A percentile compares a stretch with the other conserved stretches of the same genome.
These are phyloP conservation scores for Pseudocercospora fuligena DNA, from an alignment of 2,329 filamentous ascomycete species.

Conservation along the genomic window DNA sequence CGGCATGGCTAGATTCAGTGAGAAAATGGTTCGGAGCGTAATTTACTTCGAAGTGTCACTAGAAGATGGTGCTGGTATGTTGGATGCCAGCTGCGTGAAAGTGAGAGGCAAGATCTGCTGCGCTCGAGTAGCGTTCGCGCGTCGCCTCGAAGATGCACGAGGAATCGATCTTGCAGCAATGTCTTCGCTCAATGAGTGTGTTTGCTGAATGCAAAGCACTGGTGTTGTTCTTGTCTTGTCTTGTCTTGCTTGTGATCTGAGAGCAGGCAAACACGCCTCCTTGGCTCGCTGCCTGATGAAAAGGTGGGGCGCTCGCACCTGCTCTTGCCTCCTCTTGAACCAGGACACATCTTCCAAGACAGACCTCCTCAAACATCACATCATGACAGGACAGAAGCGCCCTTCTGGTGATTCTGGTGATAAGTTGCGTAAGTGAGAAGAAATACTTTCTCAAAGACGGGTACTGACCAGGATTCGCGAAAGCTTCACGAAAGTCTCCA, in stretches of 20 bases:
- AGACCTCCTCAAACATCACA: not conserved
- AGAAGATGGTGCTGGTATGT: not conserved
- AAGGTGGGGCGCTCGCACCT: not conserved
- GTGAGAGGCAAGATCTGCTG: not conserved
- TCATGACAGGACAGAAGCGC: not conserved
- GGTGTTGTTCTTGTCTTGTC: too few relatives aligned
- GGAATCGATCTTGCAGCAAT: not conserved
- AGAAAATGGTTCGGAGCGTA: not conserved
- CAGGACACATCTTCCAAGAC: too few relatives aligned
- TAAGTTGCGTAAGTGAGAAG: too few relatives aligned
- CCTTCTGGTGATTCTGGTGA: too few relatives aligned
- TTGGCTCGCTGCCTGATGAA: not conserved
- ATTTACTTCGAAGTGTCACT: not conserved
- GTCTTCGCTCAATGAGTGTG: too few relatives aligned
- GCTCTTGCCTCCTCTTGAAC: not conserved
- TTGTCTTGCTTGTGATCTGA: not conserved
- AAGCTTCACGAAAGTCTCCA: too few relatives aligned
- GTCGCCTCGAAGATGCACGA: not conserved
- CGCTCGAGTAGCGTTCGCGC: not conserved
- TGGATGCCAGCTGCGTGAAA: constrained; percentile 1
- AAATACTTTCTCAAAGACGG: not conserved
- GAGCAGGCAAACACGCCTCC: not conserved
- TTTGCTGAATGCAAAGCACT: too few relatives aligned
- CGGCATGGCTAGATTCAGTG: not conserved
- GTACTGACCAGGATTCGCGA: not conserved